Evolutionary conservation across 306 rosid genomes (phyloP), one percentile per base, ranked within the genome.

Genomic region (Purshia tridentata): DNA sequence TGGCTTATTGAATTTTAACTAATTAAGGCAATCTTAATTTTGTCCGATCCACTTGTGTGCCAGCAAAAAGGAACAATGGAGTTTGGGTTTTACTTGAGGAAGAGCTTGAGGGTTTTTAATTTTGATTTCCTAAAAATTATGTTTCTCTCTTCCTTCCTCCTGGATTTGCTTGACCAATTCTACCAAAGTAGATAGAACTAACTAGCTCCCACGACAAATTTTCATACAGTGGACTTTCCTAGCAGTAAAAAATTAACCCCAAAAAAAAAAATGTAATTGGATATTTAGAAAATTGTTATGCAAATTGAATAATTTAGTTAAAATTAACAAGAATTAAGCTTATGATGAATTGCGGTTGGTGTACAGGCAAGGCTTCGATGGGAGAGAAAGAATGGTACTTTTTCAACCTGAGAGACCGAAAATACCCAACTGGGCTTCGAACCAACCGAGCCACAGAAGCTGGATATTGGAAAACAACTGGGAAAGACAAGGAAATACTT

Each of bases 391-490:
- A 88, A 42, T 91, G 99, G 97, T 94, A 94, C 69, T 94, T 94
- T 75, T 94, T 91, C 77, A 91, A 86, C 79, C 14, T 91, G 60
- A 86, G 81, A 79, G 99, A 94, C 67, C 40, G 97, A 23, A 94
- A 94, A 59, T 94, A 94, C 66, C 97, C 97, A 49, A 94, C 97
- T 0, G 99, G 99, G 42, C 92, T 91, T 37, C 66, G 97, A 70
- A 94, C 99, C 5, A 94, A 94, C 52, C 70, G 97, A 67, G 97
- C 98, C 16, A 93, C 97, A 0, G 97, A 93, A 84, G 89, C 91
- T 1, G 98, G 97, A 0, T 93, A 93, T 12, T 93, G 98, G 97
- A 93, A 93, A 78, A 93, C 98, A 5, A 94, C 99, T 4, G 97
- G 99, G 16, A 94, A 94, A 71, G 99, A 94, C 79, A 94, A 84